phyloP scores from a whole-genome alignment of 2,329 filamentous ascomycete species.

The Cordyceps cateniannulata region DNA sequence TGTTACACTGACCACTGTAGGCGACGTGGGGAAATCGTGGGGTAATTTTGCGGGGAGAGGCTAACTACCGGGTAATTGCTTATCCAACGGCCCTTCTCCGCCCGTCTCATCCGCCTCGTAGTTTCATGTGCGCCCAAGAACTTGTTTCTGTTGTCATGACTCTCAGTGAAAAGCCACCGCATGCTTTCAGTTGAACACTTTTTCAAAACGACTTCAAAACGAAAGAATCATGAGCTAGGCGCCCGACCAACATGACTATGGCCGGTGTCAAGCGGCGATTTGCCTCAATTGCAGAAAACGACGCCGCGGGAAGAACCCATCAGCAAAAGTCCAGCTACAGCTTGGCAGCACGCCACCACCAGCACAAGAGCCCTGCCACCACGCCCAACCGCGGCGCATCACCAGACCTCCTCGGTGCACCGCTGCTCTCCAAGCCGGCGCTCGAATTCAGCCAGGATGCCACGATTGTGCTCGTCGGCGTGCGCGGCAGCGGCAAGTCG shows the following conservation, averaged over 20 bases:
- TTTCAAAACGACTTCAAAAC: background rate
- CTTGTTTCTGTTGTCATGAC: background rate
- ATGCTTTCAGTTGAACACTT: background rate
- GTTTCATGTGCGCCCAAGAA: background rate
- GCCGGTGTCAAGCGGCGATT: slow-evolving; percentile 36
- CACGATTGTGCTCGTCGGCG: slow-evolving; percentile 66
- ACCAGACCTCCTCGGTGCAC: slow-evolving; percentile 21
- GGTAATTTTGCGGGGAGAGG: background rate
- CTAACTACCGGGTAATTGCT: slow-evolving; percentile 18
- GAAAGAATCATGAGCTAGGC: background rate
- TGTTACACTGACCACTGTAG: background rate
- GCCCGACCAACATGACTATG: slow-evolving; percentile 21
- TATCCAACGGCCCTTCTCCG: slow-evolving; percentile 11
- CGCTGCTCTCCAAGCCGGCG: slow-evolving; percentile 23
- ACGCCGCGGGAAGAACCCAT: slow-evolving; percentile 13
- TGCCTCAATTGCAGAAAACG: slow-evolving; percentile 27
- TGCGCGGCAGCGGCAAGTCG: slow-evolving; percentile 69
- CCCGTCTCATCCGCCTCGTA: background rate
- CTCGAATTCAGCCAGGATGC: slow-evolving; percentile 51
- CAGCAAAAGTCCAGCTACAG: background rate
- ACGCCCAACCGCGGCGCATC: background rate
- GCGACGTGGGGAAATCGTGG: slow-evolving; percentile 4
- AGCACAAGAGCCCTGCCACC: background rate
- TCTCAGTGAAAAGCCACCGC: background rate
- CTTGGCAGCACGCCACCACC: background rate